A percentile compares a stretch with the other conserved stretches of the same genome.
phyloP scores from a whole-genome alignment of 2,329 filamentous ascomycete species.

The Cryphonectria japonica region DNA sequence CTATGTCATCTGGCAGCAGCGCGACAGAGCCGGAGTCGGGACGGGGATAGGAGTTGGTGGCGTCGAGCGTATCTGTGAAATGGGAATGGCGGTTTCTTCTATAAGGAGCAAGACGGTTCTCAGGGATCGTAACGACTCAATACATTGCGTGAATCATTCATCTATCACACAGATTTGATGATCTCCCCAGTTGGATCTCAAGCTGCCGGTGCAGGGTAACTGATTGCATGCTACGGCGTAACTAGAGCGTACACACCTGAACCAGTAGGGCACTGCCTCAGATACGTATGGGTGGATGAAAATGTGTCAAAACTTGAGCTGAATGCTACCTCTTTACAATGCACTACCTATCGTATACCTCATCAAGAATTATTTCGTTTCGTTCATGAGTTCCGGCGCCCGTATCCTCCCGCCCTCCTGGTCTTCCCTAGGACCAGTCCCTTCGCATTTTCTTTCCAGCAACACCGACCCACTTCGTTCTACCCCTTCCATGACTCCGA shows the following conservation, averaged over 20 bases:
- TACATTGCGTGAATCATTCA: neutral
- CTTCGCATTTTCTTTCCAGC: neutral
- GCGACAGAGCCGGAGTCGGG: slow-evolving; percentile 7
- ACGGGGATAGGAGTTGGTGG: neutral
- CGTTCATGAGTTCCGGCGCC: neutral
- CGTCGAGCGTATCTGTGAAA: neutral
- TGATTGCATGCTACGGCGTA: neutral
- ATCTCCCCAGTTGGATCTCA: neutral
- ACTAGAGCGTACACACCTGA: neutral
- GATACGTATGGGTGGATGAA: neutral
- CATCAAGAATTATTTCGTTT: neutral
- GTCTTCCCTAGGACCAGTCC: neutral
- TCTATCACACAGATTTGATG: neutral
- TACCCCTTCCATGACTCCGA: neutral
- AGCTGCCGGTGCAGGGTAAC: neutral
- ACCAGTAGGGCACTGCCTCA: neutral
- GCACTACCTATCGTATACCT: neutral
- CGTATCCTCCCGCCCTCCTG: neutral
- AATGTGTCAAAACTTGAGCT: neutral
- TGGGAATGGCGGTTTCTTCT: neutral
- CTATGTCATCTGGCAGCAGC: neutral
- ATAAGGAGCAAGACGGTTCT: neutral
- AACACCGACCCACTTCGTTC: neutral
- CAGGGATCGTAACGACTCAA: neutral
- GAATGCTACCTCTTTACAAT: slow-evolving; percentile 15